Evolutionary conservation across 1,284 basidiomycete species (phyloP), one percentile per base, ranked within the genome.

Genomic region (Apiotrichum laibachii): DNA sequence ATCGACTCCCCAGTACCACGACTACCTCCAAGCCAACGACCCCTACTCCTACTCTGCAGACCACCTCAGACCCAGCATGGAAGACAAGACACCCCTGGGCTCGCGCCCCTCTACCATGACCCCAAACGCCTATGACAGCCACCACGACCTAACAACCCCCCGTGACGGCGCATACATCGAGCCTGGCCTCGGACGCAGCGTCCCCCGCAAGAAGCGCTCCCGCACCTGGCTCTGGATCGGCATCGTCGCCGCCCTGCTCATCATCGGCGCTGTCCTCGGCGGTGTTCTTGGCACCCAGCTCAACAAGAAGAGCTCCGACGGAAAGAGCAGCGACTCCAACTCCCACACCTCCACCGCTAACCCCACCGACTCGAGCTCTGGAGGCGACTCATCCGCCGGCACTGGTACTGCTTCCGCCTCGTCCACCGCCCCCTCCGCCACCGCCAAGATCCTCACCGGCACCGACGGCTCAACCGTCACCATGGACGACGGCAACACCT

Each of bases 401-500:
- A n/a, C n/a, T n/a, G n/a, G n/a, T n/a, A n/a, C n/a, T n/a, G n/a
- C n/a, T n/a, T n/a, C n/a, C n/a, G n/a, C 34, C 8, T 35, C 34
- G 34, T 9, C 21, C 16, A 48, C 9, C 18, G 22, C 9, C 12
- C n/a, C 22, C 46, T 3, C 2, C 31, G 9, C 9, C 33, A n/a
- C 16, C 11, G 19, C 11, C 46, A 48, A 18, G 33, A 18, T 18
- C 33, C 16, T n/a, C 21, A n/a, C 22, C n/a, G 48, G 48, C 35
- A n/a, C 48, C n/a, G 62, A 66, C 47, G 70, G 72, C 4, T 67
- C 66, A 7, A 64, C 61, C 6, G 65, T 73, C 13, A 75, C 72
- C 13, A 76, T 73, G 37, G 89, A 90, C 57, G 82, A 84, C 22
- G 85, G 89, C 72, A 88, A 86, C 10, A 84, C 80, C 8, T 83